Evolutionary conservation across 805 yeast species (phyloP).

Genomic region (Citeromyces matritensis): DNA sequence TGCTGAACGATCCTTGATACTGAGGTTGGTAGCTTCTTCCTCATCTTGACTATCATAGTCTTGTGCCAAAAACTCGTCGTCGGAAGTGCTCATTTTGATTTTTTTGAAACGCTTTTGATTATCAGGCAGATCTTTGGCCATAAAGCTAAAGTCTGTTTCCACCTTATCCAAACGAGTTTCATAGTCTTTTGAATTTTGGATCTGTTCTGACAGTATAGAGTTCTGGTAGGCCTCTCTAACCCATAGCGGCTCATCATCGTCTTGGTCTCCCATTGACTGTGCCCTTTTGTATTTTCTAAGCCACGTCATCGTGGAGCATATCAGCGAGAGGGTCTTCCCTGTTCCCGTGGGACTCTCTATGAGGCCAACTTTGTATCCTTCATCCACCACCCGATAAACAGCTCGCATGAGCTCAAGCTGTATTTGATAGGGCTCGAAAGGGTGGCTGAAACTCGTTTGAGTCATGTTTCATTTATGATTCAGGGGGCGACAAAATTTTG

Average conservation of each 20-base stretch:
- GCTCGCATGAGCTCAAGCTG: conserved; percentile 66
- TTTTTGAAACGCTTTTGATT: conserved; percentile 7
- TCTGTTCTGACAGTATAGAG: conserved; percentile 14
- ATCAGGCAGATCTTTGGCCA: conserved; percentile 9
- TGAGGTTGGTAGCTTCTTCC: not conserved
- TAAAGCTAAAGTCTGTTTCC: conserved; percentile 10
- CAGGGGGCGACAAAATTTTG: too few species aligned
- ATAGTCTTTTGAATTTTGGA: conserved; percentile 17
- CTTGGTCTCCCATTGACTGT: conserved; percentile 7
- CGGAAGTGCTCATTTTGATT: conserved; percentile 2
- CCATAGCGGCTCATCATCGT: conserved; percentile 27
- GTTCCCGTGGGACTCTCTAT: conserved; percentile 94
- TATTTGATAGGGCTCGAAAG: conserved; percentile 67
- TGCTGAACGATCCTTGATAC: conserved; percentile 11
- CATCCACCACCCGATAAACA: conserved; percentile 46
- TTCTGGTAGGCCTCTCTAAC: conserved; percentile 15
- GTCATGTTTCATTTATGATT: too few species aligned
- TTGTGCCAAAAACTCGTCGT: not conserved
- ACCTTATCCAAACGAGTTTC: conserved; percentile 23
- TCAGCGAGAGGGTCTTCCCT: conserved; percentile 79
- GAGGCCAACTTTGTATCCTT: conserved; percentile 49
- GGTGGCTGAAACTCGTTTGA: conserved; percentile 76
- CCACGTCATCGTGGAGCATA: conserved; percentile 82
- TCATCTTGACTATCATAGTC: not conserved
- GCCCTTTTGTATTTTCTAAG: conserved; percentile 26